Percentiles rank a stretch among this genome's conserved stretches.
Evolutionary conservation across 768 basidiomycete species (phyloP).

Genomic region (Leucosporidium yakuticum): DNA sequence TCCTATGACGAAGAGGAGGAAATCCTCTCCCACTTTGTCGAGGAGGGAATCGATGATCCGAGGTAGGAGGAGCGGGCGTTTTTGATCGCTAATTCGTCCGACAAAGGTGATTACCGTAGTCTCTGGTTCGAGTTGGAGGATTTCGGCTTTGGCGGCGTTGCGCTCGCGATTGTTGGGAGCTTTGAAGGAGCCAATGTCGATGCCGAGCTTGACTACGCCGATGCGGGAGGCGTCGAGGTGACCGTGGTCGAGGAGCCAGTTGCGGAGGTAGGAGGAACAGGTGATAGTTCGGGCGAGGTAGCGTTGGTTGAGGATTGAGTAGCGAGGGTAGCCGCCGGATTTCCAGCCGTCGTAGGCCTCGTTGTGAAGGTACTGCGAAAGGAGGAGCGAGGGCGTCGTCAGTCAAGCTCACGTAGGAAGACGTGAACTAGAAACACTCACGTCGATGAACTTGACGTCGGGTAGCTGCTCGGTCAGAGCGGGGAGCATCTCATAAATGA

Average conservation of each 20-base stretch:
- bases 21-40: slow-evolving; percentile 17
- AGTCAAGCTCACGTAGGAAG: too few species aligned
- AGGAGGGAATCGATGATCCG: slow-evolving; percentile 21
- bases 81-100: slow-evolving; percentile 33
- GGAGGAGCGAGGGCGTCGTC: too few species aligned
- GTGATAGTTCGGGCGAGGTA: slow-evolving; percentile 36
- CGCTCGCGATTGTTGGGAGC: slow-evolving; percentile 2
- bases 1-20: slow-evolving; percentile 33
- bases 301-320: slow-evolving; percentile 36
- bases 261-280: slow-evolving; percentile 34
- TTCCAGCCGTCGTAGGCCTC: slow-evolving; percentile 37
- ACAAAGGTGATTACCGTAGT: slow-evolving; percentile 30
- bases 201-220: slow-evolving; percentile 37
- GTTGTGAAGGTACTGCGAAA: slow-evolving; percentile 33
- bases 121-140: slow-evolving; percentile 24
- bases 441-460: slow-evolving; percentile 31
- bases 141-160: slow-evolving; percentile 2
- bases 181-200: slow-evolving; percentile 20
- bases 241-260: slow-evolving; percentile 30
- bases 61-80: slow-evolving; percentile 28
- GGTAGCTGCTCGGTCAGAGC: slow-evolving; percentile 31
- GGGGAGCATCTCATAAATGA: too few species aligned
- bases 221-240: slow-evolving; percentile 25
- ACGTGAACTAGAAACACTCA: neutral
- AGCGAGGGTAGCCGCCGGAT: slow-evolving; percentile 35